Base-by-base conservation (phyloP, 495 filamentous ascomycete species). In the Talaromyces ruber region DNA sequence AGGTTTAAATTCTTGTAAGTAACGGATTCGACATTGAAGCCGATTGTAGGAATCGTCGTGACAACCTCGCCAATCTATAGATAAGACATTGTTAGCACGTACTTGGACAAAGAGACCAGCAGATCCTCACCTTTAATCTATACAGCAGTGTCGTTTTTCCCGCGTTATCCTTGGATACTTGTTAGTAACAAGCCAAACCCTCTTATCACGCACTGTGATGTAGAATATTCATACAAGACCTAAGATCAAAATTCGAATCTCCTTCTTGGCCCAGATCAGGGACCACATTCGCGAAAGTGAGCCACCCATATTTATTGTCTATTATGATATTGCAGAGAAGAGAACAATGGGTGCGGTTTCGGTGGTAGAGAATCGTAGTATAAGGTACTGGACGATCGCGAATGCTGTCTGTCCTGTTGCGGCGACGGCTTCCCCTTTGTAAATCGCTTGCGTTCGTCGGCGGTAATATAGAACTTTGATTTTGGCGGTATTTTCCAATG, bases 51-150 rank as follows among this genome's bases (percentile, higher is more conserved):
- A 81, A 98, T 97, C 62, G 94, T 98, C 45, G 94, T 97, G 67
- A 98, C 94, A 52, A 98, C 94, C 74, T 98, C 95, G 64, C 94
- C 94, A 69, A 98, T 96, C 91, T 97, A 71, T n/a, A n/a, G n/a
- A 18, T 5, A 45, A 16, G 14, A 30, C 29, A 59, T 18, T 59
- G 53, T 60, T 39, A 61, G 47, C 7, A 59, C 43, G 30, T 29
- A 22, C 18, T 18, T 26, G 12, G 25, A 30, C 30, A 22, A 5
- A 14, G 14, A 43, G n/a, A 45, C 16, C 18, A 22, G 5, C 25
- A 64, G 55, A 2, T 25, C 28, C 79, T 34, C 75, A 96, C 92
- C 87, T 98, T 97, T 58, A 98, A 78, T 72, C 95, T 87, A 77
- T 98, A 98, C 25, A 98, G 83, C 60, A 98, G 81, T 53, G 94